These are phyloP conservation scores for Penicillium cinerascens DNA, from an alignment of 495 filamentous ascomycete species.

Conservation along the genomic window DNA sequence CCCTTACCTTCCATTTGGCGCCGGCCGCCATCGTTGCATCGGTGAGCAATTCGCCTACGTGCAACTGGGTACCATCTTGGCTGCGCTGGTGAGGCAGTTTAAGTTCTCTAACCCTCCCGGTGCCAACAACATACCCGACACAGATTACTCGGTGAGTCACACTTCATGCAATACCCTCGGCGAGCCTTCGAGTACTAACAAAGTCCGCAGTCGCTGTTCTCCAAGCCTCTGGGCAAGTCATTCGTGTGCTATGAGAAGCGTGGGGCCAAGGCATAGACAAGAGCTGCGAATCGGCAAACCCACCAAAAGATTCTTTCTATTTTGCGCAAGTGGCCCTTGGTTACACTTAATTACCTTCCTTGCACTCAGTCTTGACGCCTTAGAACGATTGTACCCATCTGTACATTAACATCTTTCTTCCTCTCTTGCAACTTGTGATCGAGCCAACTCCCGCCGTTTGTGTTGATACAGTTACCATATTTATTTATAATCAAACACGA, in stretches of 20 bases:
- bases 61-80: constrained; percentile 46
- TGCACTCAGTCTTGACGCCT: not conserved
- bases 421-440: not conserved
- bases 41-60: constrained; percentile 57
- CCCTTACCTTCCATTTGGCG: constrained; percentile 55
- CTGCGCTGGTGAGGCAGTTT: constrained; percentile 45
- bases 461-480: constrained; percentile 14
- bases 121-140: constrained; percentile 38
- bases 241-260: constrained; percentile 44
- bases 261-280: constrained; percentile 28
- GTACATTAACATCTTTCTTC: constrained; percentile 21
- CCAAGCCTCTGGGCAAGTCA: constrained; percentile 44
- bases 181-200: constrained; percentile 9
- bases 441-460: constrained; percentile 1
- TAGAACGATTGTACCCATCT: constrained; percentile 16
- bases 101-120: constrained; percentile 36
- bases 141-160: constrained; percentile 47
- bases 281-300: not conserved
- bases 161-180: not conserved
- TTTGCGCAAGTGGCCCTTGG: not conserved
- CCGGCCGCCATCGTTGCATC: constrained; percentile 55
- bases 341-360: constrained; percentile 18
- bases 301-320: not conserved
- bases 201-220: constrained; percentile 44
- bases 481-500: constrained; percentile 14